Evolutionary conservation across 2,329 filamentous ascomycete species (phyloP).

Genomic region (Aspergillus felis): DNA sequence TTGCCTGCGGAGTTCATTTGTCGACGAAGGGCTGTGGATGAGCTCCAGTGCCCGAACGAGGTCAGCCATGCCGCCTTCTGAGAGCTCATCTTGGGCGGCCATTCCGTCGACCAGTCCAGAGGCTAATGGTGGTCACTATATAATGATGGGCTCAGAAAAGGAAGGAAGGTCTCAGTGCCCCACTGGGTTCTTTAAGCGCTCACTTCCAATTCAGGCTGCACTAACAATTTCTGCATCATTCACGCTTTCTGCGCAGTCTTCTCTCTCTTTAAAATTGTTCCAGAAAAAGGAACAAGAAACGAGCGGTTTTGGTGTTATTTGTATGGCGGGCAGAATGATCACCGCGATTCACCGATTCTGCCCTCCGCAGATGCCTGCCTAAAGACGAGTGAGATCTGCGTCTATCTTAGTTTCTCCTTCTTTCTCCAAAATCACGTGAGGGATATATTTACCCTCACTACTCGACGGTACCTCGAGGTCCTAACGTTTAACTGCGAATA

Average conservation of each 20-base stretch:
- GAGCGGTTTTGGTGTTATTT: not conserved
- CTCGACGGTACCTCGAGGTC: not conserved
- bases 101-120: constrained; percentile 18
- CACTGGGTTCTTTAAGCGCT: constrained; percentile 3
- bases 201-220: constrained; percentile 5
- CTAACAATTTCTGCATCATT: constrained; percentile 13
- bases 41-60: constrained; percentile 84
- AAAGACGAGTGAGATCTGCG: not conserved
- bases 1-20: constrained; percentile 75
- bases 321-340: not conserved
- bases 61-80: constrained; percentile 37
- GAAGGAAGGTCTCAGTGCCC: constrained; percentile 1
- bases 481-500: not conserved
- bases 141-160: not conserved
- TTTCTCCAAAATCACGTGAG: not conserved
- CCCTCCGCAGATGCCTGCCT: not conserved
- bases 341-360: not conserved
- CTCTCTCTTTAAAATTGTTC: not conserved
- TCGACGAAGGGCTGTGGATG: constrained; percentile 76
- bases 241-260: constrained; percentile 3
- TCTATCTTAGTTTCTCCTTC: not conserved
- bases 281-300: not conserved
- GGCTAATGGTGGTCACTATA: not conserved
- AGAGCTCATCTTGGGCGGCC: constrained; percentile 34
- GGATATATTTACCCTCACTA: not conserved